Conservation (phyloP, 768 basidiomycete species). For the Kwoniella shandongensis region DNA sequence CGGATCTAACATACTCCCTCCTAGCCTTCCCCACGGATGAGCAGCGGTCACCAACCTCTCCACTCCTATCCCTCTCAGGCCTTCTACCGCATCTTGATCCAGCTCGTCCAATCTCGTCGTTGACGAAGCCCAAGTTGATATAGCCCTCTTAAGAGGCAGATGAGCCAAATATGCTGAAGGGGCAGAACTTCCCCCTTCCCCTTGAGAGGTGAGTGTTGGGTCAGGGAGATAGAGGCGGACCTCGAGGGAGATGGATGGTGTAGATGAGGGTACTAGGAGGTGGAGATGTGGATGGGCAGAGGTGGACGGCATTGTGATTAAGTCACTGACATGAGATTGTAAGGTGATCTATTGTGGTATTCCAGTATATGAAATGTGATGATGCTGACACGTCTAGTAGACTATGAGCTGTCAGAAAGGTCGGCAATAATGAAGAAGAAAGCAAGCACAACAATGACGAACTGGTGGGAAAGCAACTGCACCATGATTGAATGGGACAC, state of each 20-base stretch:
- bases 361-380: too few species aligned
- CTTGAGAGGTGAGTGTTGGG: slow-evolving; percentile 4
- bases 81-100: not conserved
- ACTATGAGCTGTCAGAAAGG: too few species aligned
- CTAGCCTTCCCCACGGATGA: slow-evolving; percentile 43
- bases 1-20: slow-evolving; percentile 44
- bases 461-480: too few species aligned
- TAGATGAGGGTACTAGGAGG: slow-evolving; percentile 29
- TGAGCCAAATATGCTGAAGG: not conserved
- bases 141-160: not conserved
- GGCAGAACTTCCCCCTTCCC: not conserved
- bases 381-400: too few species aligned
- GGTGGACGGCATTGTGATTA: slow-evolving; percentile 12
- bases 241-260: slow-evolving; percentile 29
- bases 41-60: slow-evolving; percentile 32
- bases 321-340: too few species aligned
- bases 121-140: not conserved
- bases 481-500: too few species aligned
- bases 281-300: slow-evolving; percentile 31
- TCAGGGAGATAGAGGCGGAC: slow-evolving; percentile 37
- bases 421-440: too few species aligned
- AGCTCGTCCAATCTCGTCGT: slow-evolving; percentile 15
- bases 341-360: too few species aligned
- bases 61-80: slow-evolving; percentile 10
- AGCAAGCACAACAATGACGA: too few species aligned